Conservation (phyloP, 305 asterid genomes). For the Nicotiana rustica region DNA sequence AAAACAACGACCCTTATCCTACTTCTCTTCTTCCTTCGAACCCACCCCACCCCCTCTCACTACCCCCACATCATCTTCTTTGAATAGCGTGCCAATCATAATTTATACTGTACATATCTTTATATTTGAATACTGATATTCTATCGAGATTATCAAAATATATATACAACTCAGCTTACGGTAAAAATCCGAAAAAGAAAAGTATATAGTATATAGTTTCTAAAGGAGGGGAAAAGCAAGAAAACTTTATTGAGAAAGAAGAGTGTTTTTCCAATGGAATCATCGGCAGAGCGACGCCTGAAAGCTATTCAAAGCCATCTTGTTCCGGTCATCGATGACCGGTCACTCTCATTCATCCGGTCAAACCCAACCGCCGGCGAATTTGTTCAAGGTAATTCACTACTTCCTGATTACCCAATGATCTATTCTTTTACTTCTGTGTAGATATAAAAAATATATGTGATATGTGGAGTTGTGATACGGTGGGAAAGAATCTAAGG, state of each 20-base stretch:
- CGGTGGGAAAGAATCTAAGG: constrained; percentile 25
- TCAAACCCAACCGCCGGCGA: constrained; percentile 71
- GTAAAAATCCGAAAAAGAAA: not conserved
- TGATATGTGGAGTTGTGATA: not conserved
- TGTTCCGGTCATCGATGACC: constrained; percentile 50
- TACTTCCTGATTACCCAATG: not conserved
- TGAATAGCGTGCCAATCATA: constrained; percentile 50
- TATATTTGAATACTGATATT: not conserved
- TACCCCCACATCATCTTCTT: constrained; percentile 40
- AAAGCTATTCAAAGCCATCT: constrained; percentile 75
- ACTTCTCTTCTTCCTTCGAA: constrained; percentile 14
- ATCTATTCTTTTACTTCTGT: constrained; percentile 29
- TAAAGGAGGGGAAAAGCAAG: not conserved
- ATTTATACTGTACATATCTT: not conserved
- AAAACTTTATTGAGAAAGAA: not conserved
- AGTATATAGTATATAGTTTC: not conserved
- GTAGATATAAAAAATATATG: not conserved
- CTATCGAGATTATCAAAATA: not conserved
- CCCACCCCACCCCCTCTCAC: not conserved
- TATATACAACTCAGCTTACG: not conserved
- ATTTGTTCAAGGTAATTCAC: constrained; percentile 58
- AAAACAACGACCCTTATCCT: constrained; percentile 44
- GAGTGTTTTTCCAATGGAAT: constrained; percentile 53
- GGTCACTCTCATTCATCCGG: constrained; percentile 49
- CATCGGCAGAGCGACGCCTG: constrained; percentile 72